phyloP scores from a whole-genome alignment of 345 rosid genomes.

The Lagerstroemia speciosa region DNA sequence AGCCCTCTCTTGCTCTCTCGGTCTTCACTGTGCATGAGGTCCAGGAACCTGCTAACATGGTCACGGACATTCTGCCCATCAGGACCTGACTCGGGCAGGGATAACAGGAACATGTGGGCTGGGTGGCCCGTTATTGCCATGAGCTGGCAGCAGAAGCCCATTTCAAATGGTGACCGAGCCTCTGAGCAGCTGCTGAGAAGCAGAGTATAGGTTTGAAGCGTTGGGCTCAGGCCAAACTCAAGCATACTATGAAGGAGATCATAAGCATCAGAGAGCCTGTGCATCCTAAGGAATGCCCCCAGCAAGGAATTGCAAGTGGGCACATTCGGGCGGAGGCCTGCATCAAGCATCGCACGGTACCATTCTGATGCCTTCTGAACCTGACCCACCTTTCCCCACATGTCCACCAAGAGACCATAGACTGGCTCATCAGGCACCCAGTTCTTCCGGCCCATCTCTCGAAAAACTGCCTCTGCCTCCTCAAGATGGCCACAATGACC shows the following conservation, averaged over 20 bases:
- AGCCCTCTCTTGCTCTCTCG: conserved; percentile 97
- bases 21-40: conserved; percentile 88
- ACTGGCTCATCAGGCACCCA: conserved; percentile 96
- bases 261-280: conserved; percentile 60
- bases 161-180: conserved; percentile 52
- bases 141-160: conserved; percentile 67
- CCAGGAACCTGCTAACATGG: conserved; percentile 66
- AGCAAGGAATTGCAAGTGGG: conserved; percentile 95
- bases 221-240: conserved; percentile 54
- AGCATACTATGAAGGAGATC: conserved; percentile 67
- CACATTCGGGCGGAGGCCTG: conserved; percentile 80
- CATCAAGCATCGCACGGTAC: conserved; percentile 74
- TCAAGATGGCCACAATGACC: conserved; percentile 85
- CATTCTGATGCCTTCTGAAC: conserved; percentile 75
- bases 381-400: conserved; percentile 93
- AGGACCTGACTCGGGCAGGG: conserved; percentile 76
- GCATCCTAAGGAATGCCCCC: conserved; percentile 72
- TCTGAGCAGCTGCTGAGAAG: conserved; percentile 88
- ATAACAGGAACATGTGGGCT: conserved; percentile 62
- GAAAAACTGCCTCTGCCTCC: conserved; percentile 76
- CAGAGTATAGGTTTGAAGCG: conserved; percentile 78
- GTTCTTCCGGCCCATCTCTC: conserved; percentile 64
- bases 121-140: conserved; percentile 82
- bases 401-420: conserved; percentile 79
- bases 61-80: conserved; percentile 83